A percentile compares a stretch with the other conserved stretches of the same genome.
Evolutionary conservation across 2,329 filamentous ascomycete genomes (phyloP).

Genomic region (Aspergillus spinulosporus): DNA sequence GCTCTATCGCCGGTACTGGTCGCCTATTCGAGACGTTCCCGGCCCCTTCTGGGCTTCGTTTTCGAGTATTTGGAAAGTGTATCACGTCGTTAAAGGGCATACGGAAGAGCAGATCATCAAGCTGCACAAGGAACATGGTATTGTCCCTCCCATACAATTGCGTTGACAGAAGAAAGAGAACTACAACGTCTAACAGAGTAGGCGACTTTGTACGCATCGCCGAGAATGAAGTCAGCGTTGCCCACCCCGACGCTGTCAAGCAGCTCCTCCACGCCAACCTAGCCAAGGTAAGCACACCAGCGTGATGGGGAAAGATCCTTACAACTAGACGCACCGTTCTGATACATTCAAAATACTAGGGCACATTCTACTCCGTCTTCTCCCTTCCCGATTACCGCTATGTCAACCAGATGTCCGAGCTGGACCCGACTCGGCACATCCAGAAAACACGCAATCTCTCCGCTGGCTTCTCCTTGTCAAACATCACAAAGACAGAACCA

Average conservation of each 20-base stretch:
- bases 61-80: constrained; percentile 44
- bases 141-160: neutral
- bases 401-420: constrained; percentile 43
- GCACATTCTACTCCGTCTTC: constrained; percentile 38
- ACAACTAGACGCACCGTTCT: neutral
- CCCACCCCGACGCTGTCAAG: constrained; percentile 44
- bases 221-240: constrained; percentile 48
- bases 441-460: constrained; percentile 36
- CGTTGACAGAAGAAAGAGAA: neutral
- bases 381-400: constrained; percentile 45
- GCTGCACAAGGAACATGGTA: constrained; percentile 45
- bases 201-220: constrained; percentile 47
- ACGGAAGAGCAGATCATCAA: constrained; percentile 39
- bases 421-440: constrained; percentile 39
- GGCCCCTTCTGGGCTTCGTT: constrained; percentile 46
- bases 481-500: constrained; percentile 32
- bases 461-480: constrained; percentile 31
- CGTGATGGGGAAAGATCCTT: too few species aligned
- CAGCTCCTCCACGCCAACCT: constrained; percentile 36
- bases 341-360: constrained; percentile 16
- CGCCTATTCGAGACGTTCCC: constrained; percentile 43
- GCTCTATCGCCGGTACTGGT: constrained; percentile 48
- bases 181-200: constrained; percentile 12
- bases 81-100: constrained; percentile 41
- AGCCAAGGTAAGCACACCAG: constrained; percentile 16